Evolutionary conservation across 2,329 filamentous ascomycete species (phyloP), one percentile per base, ranked within the genome.

Genomic region (Rhynchosporium graminicola): DNA sequence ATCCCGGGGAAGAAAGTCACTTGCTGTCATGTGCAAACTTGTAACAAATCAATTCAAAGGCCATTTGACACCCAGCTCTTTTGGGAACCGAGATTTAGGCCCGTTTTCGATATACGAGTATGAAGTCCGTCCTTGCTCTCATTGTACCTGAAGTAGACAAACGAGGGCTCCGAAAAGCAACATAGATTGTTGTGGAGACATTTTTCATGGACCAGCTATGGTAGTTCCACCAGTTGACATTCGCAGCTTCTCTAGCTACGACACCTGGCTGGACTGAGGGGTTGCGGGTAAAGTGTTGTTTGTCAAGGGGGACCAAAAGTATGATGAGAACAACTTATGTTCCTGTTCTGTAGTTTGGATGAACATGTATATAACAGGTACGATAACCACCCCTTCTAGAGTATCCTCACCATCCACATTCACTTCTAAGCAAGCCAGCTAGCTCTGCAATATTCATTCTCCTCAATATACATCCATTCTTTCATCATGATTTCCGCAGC

Each of bases 401-500:
- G 9, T 40, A 28, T 40, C 8, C 36, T 29, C 36, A 40, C 12
- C 28, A 54, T 40, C 36, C 12, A 40, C 51, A 40, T 15, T 42
- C 51, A 42, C 28, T 54, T 3, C 4, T 20, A 29, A 26, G 26
- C 33, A 42, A 54, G 33, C 51, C 26, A 40, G 51, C 51, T 54
- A 40, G 51, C 29, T 13, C 20, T 20, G 5, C 38, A 20, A 15
- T 20, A 13, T 20, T 54, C 36, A 6, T 20, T 54, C 36, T 42
- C 40, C 29, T 40, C 36, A 28, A 20, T 6, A 1, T 33, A 54
- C 51, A 54, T 15, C 42, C 51, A 36, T 33, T 54, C 40, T 42
- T 65, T 68, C 67, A 72, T 52, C 59, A 73, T 73, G 71, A 64
- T 72, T 57, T 69, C 71, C 47, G 59, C 72, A 63, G 72, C 71